Conservation (phyloP, 2,329 filamentous ascomycete genomes). For the Thelonectria rubi region DNA sequence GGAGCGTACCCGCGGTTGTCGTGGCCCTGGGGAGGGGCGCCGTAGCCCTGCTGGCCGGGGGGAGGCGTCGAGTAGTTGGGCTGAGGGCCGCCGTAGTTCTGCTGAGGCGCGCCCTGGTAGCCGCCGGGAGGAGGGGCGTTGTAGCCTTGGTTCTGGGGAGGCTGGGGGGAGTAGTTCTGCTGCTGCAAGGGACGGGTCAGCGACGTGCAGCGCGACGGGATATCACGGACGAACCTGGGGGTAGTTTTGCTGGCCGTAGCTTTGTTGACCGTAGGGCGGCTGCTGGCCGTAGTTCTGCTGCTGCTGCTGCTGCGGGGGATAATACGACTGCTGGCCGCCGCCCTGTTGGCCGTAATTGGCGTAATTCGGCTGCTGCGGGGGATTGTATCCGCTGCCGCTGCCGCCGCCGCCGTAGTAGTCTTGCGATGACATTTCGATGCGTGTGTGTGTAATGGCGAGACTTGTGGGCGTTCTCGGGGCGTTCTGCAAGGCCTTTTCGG, state of each 20-base stretch:
- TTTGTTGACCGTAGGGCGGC: slow-evolving; percentile 3
- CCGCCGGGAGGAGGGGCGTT: slow-evolving; percentile 27
- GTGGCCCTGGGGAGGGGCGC: slow-evolving; percentile 31
- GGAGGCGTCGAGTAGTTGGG: slow-evolving; percentile 37
- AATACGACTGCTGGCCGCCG: slow-evolving; percentile 35
- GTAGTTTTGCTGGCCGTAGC: slow-evolving; percentile 37
- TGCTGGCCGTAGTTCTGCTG: slow-evolving; percentile 35
- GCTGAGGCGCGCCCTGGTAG: slow-evolving; percentile 33
- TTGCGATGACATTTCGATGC: slow-evolving; percentile 47
- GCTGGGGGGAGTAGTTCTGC: slow-evolving; percentile 34
- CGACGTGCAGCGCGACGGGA: neutral
- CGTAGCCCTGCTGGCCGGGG: slow-evolving; percentile 38
- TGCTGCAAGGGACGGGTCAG: slow-evolving; percentile 23
- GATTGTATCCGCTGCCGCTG: slow-evolving; percentile 33
- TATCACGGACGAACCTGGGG: slow-evolving; percentile 29
- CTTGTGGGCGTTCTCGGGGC: neutral
- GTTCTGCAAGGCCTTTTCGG: neutral
- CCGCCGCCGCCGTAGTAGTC: slow-evolving; percentile 50
- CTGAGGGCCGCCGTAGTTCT: slow-evolving; percentile 37
- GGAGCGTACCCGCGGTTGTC: slow-evolving; percentile 36
- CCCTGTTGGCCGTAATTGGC: slow-evolving; percentile 30
- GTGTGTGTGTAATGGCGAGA: neutral
- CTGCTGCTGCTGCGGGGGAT: slow-evolving; percentile 26
- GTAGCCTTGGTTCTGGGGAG: slow-evolving; percentile 24
- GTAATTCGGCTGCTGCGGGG: slow-evolving; percentile 38